phyloP scores from a whole-genome alignment of 345 rosid genomes.

The Conringia planisiliqua region DNA sequence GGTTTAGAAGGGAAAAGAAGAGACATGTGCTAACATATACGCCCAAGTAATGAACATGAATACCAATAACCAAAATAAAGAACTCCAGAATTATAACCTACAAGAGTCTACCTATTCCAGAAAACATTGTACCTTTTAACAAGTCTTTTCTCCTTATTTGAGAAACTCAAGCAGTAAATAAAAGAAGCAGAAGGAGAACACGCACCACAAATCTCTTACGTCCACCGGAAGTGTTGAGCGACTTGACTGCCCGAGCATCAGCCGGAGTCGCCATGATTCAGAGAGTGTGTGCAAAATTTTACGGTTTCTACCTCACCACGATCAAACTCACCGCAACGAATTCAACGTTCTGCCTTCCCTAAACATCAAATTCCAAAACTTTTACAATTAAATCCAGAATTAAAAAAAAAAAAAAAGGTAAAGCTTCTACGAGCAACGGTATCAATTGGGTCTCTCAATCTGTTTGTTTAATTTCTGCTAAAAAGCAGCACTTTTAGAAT shows the following conservation, averaged over 20 bases:
- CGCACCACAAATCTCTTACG: conserved; percentile 71
- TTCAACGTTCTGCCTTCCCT: conserved; percentile 4
- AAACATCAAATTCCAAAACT: conserved; percentile 3
- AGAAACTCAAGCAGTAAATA: background rate
- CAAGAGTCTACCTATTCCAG: background rate
- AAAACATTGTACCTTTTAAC: background rate
- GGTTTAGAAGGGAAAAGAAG: background rate
- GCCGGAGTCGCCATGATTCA: conserved; percentile 33
- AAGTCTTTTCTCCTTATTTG: background rate
- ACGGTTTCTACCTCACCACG: background rate
- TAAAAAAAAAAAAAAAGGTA: background rate
- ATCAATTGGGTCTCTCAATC: background rate
- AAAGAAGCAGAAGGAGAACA: conserved; percentile 1
- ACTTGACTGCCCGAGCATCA: conserved; percentile 78
- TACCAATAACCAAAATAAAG: background rate
- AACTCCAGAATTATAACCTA: background rate
- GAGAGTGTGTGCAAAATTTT: background rate
- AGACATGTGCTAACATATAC: background rate
- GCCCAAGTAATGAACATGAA: background rate
- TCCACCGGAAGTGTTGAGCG: conserved; percentile 69
- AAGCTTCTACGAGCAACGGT: background rate
- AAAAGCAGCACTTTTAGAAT: background rate
- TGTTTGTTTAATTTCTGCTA: background rate
- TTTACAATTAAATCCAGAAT: background rate
- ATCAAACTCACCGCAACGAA: background rate